Evolutionary conservation across 345 rosid genomes (phyloP).

Genomic region (Fremontodendron californicum): DNA sequence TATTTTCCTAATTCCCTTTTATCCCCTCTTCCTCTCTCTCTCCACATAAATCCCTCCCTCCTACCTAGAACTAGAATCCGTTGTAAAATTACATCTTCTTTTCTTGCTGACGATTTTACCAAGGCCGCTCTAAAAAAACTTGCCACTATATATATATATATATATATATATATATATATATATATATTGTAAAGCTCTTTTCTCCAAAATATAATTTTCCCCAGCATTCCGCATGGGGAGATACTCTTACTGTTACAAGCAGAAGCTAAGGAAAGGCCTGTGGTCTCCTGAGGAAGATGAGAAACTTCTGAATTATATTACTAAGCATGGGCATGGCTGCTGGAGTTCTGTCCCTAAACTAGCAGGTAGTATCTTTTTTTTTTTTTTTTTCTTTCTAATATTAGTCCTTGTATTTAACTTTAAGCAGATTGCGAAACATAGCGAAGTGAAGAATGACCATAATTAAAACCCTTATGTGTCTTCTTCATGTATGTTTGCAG

Average conservation of each 20-base stretch:
- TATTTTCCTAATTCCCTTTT: conserved; percentile 24
- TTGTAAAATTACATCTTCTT: conserved; percentile 9
- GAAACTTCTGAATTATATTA: conserved; percentile 65
- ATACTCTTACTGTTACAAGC: conserved; percentile 75
- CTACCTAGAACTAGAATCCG: not conserved
- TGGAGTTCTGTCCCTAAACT: conserved; percentile 90
- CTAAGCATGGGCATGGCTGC: conserved; percentile 72
- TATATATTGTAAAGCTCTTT: not conserved
- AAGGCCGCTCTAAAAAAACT: not conserved
- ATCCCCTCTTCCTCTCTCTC: conserved; percentile 14
- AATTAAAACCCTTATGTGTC: not conserved
- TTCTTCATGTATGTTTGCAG: conserved; percentile 22
- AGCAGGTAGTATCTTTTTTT: conserved; percentile 45
- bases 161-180: no score
- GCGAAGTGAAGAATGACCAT: no score
- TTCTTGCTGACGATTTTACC: conserved; percentile 13
- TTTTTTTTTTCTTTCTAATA: no score
- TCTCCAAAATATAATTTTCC: not conserved
- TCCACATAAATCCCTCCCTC: not conserved
- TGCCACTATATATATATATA: no score
- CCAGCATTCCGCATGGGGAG: conserved; percentile 52
- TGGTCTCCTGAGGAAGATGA: conserved; percentile 95
- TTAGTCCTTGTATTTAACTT: not conserved
- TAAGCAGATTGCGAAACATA: not conserved
- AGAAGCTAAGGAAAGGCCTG: conserved; percentile 76